Base-by-base conservation (phyloP, 139 green algal species). In the Medakamo hakoo region DNA sequence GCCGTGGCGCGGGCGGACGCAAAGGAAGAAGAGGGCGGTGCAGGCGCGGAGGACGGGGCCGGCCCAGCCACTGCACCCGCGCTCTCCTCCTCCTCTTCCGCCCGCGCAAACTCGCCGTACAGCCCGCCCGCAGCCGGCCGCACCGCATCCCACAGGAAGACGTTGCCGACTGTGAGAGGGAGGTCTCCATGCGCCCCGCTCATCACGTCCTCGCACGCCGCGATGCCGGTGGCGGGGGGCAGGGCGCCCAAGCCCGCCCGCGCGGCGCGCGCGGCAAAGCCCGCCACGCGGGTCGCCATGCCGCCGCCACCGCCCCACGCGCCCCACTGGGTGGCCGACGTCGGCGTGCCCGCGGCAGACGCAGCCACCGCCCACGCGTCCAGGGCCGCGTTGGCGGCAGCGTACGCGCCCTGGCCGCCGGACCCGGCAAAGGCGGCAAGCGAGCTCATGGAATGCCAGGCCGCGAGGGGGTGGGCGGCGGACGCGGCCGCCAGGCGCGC, bases 251-350 rank as follows among this genome's bases (percentile, higher is more conserved):
- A 79, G 49, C 88, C 87, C 3, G 65, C 84, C 23, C 74, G 73
- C 59, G 82, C 65, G 58, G 85, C 76, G 22, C 80, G 63, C 24
- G 65, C 78, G 70, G 32, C 65, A 23, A 62, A 19, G 27, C 22
- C 69, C 59, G 72, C 76, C 82, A 4, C 72, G 76, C 63, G 59
- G 4, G 75, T 68, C 3, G 88, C 88, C 88, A 95, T 95, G 58
- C 88, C 87, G n/a, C 29, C 27, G 27, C 55, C 61, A n/a, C 64
- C 65, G 3, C 64, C 70, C 77, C 77, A 83, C 19, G 77, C 71
- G 19, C 77, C 77, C 77, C 77, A 83, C 30, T 76, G 70, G 21
- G 80, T 57, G 25, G 49, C 49, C 4, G 27, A 63, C 22, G 25
- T 4, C 14, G 19, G 29, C 28, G 60, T 5, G 19, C 70, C 70